These are phyloP conservation scores for Daedalea quercina DNA, from an alignment of 768 basidiomycete genomes.

Conservation along the genomic window DNA sequence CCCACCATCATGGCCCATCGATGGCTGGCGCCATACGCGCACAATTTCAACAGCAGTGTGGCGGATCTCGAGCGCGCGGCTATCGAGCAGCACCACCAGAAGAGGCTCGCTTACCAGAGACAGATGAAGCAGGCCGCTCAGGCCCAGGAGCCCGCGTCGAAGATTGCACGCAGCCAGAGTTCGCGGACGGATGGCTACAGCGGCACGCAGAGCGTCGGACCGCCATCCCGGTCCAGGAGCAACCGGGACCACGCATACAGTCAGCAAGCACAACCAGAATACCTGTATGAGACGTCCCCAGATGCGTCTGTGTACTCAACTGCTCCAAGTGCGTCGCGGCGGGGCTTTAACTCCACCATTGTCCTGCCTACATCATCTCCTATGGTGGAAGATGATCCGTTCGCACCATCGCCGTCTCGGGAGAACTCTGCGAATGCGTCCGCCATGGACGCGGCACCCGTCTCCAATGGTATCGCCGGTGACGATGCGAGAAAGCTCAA, in stretches of 20 bases:
- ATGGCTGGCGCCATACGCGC: conserved; percentile 69
- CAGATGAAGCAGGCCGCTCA: conserved; percentile 59
- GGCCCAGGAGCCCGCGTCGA: conserved; percentile 23
- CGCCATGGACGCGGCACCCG: not conserved
- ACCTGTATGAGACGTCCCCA: conserved; percentile 65
- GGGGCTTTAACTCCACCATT: conserved; percentile 37
- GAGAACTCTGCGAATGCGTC: conserved; percentile 16
- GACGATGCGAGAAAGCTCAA: conserved; percentile 9
- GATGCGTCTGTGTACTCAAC: conserved; percentile 47
- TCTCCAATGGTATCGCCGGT: not conserved
- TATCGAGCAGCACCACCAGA: conserved; percentile 79
- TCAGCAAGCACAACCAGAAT: conserved; percentile 49
- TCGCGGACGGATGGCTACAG: conserved; percentile 43
- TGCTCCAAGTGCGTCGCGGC: conserved; percentile 28
- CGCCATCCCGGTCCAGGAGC: conserved; percentile 26
- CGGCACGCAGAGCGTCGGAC: conserved; percentile 23
- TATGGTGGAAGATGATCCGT: conserved; percentile 63
- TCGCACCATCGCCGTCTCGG: conserved; percentile 42
- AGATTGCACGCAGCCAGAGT: conserved; percentile 44
- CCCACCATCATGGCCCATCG: conserved; percentile 78
- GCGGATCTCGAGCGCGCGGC: conserved; percentile 76
- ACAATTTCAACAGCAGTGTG: conserved; percentile 61
- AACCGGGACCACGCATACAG: conserved; percentile 38
- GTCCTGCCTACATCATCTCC: conserved; percentile 36
- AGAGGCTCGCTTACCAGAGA: conserved; percentile 72